These are phyloP conservation scores for Hydrangea macrophylla DNA, from an alignment of 148 eudicot species.

Conservation along the genomic window DNA sequence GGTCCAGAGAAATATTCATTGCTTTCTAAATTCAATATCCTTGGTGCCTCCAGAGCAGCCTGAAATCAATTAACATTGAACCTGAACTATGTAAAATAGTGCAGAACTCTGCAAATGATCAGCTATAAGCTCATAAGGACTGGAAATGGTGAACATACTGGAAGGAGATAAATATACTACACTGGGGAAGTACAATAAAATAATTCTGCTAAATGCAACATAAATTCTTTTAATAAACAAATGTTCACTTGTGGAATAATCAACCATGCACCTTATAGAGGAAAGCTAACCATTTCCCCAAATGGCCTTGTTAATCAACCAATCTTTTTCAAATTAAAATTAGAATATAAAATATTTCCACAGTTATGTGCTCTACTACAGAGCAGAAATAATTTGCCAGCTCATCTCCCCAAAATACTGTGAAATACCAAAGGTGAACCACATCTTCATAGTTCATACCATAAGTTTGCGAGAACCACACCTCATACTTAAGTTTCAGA, in stretches of 20 bases:
- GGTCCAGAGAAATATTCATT: conserved; percentile 77
- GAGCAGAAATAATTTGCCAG: not conserved
- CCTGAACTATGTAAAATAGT: not conserved
- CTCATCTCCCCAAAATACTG: not conserved
- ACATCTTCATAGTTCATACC: not conserved
- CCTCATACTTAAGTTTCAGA: not conserved
- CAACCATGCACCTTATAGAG: no score
- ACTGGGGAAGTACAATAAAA: no score
- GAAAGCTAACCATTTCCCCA: no score
- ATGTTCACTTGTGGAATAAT: no score
- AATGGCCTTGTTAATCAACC: no score
- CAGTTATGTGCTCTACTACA: not conserved
- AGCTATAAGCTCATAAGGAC: not conserved
- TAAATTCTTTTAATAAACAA: not conserved
- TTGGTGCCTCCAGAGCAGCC: conserved; percentile 97
- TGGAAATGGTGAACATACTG: not conserved
- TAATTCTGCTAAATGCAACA: not conserved
- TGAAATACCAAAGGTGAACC: not conserved
- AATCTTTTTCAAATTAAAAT: no score
- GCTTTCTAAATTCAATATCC: conserved; percentile 67
- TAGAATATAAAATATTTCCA: no score
- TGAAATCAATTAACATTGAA: conserved; percentile 20
- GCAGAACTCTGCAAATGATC: not conserved
- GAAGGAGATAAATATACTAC: not conserved
- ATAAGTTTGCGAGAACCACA: no score